Base-by-base conservation (phyloP, 768 basidiomycete species). In the Collybia mongolica region DNA sequence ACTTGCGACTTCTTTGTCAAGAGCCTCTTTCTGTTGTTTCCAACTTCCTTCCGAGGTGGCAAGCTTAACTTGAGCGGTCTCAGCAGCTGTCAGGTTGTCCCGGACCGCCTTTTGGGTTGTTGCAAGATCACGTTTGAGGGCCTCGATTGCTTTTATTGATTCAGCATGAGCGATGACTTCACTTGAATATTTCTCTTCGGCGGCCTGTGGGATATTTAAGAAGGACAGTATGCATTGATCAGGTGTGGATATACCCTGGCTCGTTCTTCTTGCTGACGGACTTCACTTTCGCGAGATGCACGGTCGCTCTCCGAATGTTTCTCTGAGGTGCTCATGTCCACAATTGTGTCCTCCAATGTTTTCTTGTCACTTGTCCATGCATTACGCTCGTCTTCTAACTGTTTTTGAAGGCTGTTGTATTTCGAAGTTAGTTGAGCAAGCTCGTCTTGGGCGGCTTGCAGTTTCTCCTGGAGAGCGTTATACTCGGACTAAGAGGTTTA, bases 161-260 rank as follows among this genome's bases (percentile, higher is more conserved):
- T 93, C 91, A 0, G 93, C 92, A 63, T 95, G 93, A 0, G 88
- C 74, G 26, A 94, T 70, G n/a, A 94, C 80, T 61, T 92, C 92
- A 44, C 83, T 77, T 4, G 84, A 79, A 57, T 93, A 93, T 48
- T 85, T 81, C 45, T 89, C 87, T 61, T 94, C 90, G 5, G 90
- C 90, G 55, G 83, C 77, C 80, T 84, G 54, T 7, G 46, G 28
- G 24, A 35, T 22, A 2, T 17, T 35, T 18, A 44, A 32, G 37
- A 39, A 17, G 51, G 4, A 41, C 28, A 36, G 26, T 35, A 26
- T 39, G 20, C 15, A 5, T 19, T 2, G 29, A 8, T 24, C 17
- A 4, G 28, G 5, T 11, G 20, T 7, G 29, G 37, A 54, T 71
- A 19, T 58, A 86, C 89, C 73, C 83, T 81, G 12, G 83, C 84